Evolutionary conservation across 2,329 filamentous ascomycete species (phyloP).

Genomic region (Geosmithia putterillii): DNA sequence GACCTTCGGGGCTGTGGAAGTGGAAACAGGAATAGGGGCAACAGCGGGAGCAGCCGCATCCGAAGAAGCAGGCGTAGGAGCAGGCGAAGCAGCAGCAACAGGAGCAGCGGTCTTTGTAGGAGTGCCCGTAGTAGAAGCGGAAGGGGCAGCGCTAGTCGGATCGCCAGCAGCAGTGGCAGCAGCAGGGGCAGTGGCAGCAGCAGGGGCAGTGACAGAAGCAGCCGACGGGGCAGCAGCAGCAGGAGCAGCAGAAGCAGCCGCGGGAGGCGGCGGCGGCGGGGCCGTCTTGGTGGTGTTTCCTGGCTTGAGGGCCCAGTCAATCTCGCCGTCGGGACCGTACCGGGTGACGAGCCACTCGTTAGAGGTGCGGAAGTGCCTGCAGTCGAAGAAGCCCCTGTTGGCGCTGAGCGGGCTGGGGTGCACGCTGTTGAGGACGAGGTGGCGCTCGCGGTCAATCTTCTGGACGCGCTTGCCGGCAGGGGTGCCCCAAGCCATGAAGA

Average conservation of each 20-base stretch:
- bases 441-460: constrained; percentile 58
- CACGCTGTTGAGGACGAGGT: constrained; percentile 74
- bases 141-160: too few relatives aligned
- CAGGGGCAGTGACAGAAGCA: too few relatives aligned
- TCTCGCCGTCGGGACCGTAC: constrained; percentile 68
- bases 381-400: constrained; percentile 68
- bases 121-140: too few relatives aligned
- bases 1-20: constrained; percentile 4
- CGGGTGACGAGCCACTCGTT: constrained; percentile 73
- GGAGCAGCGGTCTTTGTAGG: not conserved
- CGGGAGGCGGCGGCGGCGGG: constrained; percentile 2
- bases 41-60: too few relatives aligned
- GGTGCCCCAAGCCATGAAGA: constrained; percentile 89
- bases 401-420: constrained; percentile 94
- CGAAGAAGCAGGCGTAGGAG: too few relatives aligned
- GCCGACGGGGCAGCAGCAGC: constrained; percentile 1
- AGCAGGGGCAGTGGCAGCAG: not conserved
- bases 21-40: too few relatives aligned
- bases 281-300: constrained; percentile 18
- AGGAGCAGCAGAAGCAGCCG: not conserved
- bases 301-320: constrained; percentile 65
- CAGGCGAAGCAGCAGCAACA: not conserved
- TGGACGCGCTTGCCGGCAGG: constrained; percentile 71
- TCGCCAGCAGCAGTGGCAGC: too few relatives aligned
- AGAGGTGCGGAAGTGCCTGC: constrained; percentile 66